Evolutionary conservation across 805 yeast species (phyloP), one percentile per base, ranked within the genome.

Genomic region (Saccharomycopsis fibuligera): DNA sequence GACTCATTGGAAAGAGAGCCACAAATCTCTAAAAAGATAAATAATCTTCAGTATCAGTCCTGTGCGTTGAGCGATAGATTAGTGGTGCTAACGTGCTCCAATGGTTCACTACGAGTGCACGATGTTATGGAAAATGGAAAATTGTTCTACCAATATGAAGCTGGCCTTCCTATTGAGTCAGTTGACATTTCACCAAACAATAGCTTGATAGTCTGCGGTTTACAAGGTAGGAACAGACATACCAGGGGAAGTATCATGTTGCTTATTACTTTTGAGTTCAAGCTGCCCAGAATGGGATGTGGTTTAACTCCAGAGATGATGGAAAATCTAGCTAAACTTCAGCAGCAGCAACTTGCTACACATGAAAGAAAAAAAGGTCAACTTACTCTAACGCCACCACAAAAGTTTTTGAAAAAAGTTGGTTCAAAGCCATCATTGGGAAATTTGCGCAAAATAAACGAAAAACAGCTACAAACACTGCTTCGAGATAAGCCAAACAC

Each of bases 81-180:
- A 48, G 64, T 88, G 23, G 79, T 83, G 0, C 75, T 89, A 5
- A 75, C 89, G 0, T 91, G 72, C 6, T 78, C 89, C 0, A 69
- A 78, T 48, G 96, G 96, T 0, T 73, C 79, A 27, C 65, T 89
- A 50, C 66, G 88, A 48, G 80, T 86, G 1, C 74, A 78, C 48
- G 85, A 84, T 57, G 59, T 86, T 14, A 68, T 68, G n/a, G 62
- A 69, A 35, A 56, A 61, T 10, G 96, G 96, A 3, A 68, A 69
- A 51, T 78, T 83, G 0, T 68, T 88, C 1, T 86, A 83, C 63
- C 75, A 84, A 0, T 81, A 86, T 58, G 67, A 75, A 29, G 81
- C 88, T 9, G 76, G 75, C 48, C 84, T 86, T 60, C 89, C 90
- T 1, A 83, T 90, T 35, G 65, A 95, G 44, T 87, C 95, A 58